A percentile compares a stretch with the other conserved stretches of the same genome.
Conservation (phyloP, 371 early-diverging fungal species). For the Blastocladiella emersonii region DNA sequence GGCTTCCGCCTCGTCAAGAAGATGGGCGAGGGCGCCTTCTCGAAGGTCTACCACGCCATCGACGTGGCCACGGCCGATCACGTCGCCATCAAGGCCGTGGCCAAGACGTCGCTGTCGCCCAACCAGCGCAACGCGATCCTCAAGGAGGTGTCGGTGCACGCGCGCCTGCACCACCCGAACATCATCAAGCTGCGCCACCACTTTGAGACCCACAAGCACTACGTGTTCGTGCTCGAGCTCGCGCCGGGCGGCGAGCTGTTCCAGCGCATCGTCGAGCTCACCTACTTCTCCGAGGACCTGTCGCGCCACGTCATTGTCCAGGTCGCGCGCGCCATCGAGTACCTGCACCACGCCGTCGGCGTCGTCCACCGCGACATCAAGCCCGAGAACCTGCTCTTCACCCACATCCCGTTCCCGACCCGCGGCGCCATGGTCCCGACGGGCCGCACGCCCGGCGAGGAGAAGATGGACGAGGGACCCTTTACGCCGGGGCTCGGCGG, state of each 20-base stretch:
- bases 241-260: conserved; percentile 78
- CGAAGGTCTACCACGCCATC: conserved; percentile 59
- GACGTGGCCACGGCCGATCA: conserved; percentile 33
- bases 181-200: conserved; percentile 57
- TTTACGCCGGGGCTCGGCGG: conserved; percentile 57
- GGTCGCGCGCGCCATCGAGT: conserved; percentile 74
- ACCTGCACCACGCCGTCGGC: conserved; percentile 72
- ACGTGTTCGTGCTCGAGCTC: conserved; percentile 71
- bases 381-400: conserved; percentile 86
- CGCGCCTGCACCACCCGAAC: conserved; percentile 60
- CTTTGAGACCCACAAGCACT: conserved; percentile 40
- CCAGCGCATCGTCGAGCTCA: conserved; percentile 61
- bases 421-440: conserved; percentile 11
- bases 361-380: conserved; percentile 91
- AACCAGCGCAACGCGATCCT: conserved; percentile 55
- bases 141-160: conserved; percentile 77
- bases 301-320: conserved; percentile 71
- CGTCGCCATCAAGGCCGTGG: conserved; percentile 75
- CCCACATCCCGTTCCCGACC: conserved; percentile 44
- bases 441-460: conserved; percentile 22
- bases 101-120: conserved; percentile 22
- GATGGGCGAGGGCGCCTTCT: conserved; percentile 73
- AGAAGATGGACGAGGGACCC: conserved; percentile 44
- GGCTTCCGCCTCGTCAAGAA: conserved; percentile 34
- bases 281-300: conserved; percentile 59